These are phyloP conservation scores for Pseudohalonectria lignicola DNA, from an alignment of 2,329 filamentous ascomycete genomes.

Conservation along the genomic window DNA sequence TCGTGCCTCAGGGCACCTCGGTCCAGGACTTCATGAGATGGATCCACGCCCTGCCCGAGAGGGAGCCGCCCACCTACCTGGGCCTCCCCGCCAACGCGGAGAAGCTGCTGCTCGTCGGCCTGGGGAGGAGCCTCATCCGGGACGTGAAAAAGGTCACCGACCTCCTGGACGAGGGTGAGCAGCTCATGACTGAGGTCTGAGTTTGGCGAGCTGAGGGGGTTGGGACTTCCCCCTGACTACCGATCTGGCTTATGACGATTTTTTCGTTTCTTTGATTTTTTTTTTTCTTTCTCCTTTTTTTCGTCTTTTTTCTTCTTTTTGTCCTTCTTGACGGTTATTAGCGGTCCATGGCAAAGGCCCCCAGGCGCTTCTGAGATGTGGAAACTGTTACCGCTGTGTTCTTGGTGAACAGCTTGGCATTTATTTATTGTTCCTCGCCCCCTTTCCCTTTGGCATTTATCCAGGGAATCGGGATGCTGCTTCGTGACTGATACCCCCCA, in stretches of 20 bases:
- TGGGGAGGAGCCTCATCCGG: constrained; percentile 73
- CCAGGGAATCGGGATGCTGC: too few species aligned
- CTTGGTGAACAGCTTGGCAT: too few species aligned
- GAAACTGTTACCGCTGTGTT: too few species aligned
- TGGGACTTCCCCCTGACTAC: too few species aligned
- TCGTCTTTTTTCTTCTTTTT: too few species aligned
- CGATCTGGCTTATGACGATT: too few species aligned
- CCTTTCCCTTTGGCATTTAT: background rate
- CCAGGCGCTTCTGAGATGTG: too few species aligned
- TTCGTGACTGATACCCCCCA: too few species aligned
- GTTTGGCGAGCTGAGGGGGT: too few species aligned
- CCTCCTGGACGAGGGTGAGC: constrained; percentile 87
- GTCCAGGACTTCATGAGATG: constrained; percentile 81
- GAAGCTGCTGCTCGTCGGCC: constrained; percentile 82
- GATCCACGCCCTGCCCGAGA: constrained; percentile 86
- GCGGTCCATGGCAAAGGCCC: too few species aligned
- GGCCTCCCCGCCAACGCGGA: constrained; percentile 92
- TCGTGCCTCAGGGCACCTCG: constrained; percentile 69
- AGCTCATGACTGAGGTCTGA: constrained; percentile 74
- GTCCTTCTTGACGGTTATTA: too few species aligned
- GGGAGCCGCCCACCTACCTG: constrained; percentile 91
- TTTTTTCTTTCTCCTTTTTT: background rate
- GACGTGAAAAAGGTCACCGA: constrained; percentile 79
- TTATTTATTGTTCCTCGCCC: too few species aligned
- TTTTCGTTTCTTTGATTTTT: background rate